Percentiles rank a stretch among this genome's conserved stretches.
Conservation (phyloP, 257 asterid species). For the Capsicum pubescens region DNA sequence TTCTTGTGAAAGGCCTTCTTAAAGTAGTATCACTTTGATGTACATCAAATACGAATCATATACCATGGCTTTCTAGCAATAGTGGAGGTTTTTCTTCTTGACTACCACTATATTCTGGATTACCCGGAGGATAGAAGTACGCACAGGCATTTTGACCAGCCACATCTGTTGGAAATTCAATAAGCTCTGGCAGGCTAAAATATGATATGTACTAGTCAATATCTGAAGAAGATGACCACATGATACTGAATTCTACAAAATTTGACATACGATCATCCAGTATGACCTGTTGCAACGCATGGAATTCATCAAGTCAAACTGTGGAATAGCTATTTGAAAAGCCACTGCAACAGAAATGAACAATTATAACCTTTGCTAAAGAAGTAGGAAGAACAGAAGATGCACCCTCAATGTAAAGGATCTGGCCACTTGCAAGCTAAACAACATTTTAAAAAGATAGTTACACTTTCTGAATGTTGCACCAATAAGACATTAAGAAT, state of each 20-base stretch:
- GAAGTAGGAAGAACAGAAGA: conserved; percentile 79
- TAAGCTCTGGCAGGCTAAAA: conserved; percentile 74
- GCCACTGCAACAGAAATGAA: neutral
- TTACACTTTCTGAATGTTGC: conserved; percentile 21
- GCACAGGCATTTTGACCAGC: conserved; percentile 92
- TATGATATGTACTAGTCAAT: conserved; percentile 51
- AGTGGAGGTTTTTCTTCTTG: conserved; percentile 86
- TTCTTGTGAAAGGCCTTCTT: no score
- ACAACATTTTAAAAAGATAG: neutral
- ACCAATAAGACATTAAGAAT: neutral
- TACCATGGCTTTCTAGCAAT: conserved; percentile 91
- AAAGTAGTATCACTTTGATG: no score
- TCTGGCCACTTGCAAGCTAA: conserved; percentile 63
- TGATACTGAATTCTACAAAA: conserved; percentile 61
- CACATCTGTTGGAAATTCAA: conserved; percentile 88
- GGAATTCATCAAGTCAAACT: conserved; percentile 20
- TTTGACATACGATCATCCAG: conserved; percentile 69
- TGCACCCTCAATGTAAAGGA: conserved; percentile 86
- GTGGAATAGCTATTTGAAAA: neutral
- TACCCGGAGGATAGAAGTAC: conserved; percentile 87
- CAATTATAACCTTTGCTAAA: conserved; percentile 71
- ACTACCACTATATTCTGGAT: conserved; percentile 71
- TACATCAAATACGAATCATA: neutral
- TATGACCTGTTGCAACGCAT: conserved; percentile 53
- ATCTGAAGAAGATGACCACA: conserved; percentile 76